Evolutionary conservation across 2,329 filamentous ascomycete genomes (phyloP).

Genomic region (Decorospora gaudefroyi): DNA sequence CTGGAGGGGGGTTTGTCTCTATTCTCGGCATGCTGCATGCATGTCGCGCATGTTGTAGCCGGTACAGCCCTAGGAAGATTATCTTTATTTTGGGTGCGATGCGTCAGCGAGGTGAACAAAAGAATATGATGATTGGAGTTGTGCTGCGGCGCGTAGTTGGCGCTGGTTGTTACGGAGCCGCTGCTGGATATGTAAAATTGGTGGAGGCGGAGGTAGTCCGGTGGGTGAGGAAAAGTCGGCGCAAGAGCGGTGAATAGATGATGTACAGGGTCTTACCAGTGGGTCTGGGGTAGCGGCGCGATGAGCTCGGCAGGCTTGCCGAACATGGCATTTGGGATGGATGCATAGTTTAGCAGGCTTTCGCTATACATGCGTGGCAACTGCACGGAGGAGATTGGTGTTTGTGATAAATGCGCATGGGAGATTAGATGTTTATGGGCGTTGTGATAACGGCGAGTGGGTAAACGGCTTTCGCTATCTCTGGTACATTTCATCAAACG

Average conservation of each 20-base stretch:
- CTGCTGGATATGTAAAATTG: too few relatives aligned
- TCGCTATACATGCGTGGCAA: too few relatives aligned
- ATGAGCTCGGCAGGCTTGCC: slow-evolving; percentile 16
- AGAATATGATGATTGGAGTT: too few relatives aligned
- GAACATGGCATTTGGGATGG: slow-evolving; percentile 3
- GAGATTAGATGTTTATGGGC: slow-evolving; percentile 15
- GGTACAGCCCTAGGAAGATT: slow-evolving; percentile 4
- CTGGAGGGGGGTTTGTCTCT: too few relatives aligned
- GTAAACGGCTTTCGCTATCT: too few relatives aligned
- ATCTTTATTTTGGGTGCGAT: slow-evolving; percentile 3
- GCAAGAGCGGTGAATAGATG: neutral
- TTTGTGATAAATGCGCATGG: slow-evolving; percentile 7
- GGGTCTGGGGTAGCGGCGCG: slow-evolving; percentile 22
- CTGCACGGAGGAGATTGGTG: slow-evolving; percentile 1
- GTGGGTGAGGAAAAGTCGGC: slow-evolving; percentile 10
- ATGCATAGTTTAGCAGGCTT: neutral
- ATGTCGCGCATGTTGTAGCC: slow-evolving; percentile 1
- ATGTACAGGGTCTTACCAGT: slow-evolving; percentile 14
- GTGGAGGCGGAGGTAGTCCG: slow-evolving; percentile 1
- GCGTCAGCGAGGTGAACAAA: slow-evolving; percentile 6
- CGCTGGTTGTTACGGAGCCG: too few relatives aligned
- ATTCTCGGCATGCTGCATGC: slow-evolving; percentile 23
- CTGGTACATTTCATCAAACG: too few relatives aligned
- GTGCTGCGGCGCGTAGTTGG: too few relatives aligned
- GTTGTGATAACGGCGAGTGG: neutral